phyloP scores from a whole-genome alignment of 441 rosid genomes.

The Gossypium trilobum region DNA sequence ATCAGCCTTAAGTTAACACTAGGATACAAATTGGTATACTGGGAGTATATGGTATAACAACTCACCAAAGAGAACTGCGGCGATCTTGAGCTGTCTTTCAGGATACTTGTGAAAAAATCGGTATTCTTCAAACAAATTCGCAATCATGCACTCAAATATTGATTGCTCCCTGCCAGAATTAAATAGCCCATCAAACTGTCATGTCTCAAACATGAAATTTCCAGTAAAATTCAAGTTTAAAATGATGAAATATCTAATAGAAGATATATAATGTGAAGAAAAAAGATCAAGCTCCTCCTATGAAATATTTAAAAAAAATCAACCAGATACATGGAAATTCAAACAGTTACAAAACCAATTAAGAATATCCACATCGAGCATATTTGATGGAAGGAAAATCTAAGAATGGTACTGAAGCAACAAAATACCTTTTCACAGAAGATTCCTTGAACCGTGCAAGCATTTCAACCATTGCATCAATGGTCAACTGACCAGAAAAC shows the following conservation, averaged over 20 bases:
- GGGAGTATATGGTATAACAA: slow-evolving; percentile 15
- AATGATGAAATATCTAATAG: neutral
- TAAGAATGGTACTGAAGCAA: neutral
- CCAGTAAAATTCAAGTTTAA: neutral
- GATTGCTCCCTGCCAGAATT: slow-evolving; percentile 65
- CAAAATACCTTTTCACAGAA: slow-evolving; percentile 52
- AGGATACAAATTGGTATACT: neutral
- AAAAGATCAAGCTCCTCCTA: neutral
- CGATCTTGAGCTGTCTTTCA: slow-evolving; percentile 85
- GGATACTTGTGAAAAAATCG: slow-evolving; percentile 95
- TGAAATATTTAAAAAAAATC: neutral
- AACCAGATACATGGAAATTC: neutral
- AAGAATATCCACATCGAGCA: neutral
- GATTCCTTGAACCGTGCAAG: slow-evolving; percentile 95
- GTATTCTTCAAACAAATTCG: slow-evolving; percentile 88
- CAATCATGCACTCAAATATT: slow-evolving; percentile 96
- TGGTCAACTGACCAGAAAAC: slow-evolving; percentile 77
- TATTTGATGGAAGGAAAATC: neutral
- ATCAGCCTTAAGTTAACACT: neutral
- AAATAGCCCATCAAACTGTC: neutral
- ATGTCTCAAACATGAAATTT: neutral
- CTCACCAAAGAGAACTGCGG: slow-evolving; percentile 95
- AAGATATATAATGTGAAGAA: neutral
- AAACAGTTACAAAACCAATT: neutral
- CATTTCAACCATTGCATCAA: slow-evolving; percentile 92